phyloP scores from a whole-genome alignment of 768 basidiomycete genomes.

The Roridomyces roridus region DNA sequence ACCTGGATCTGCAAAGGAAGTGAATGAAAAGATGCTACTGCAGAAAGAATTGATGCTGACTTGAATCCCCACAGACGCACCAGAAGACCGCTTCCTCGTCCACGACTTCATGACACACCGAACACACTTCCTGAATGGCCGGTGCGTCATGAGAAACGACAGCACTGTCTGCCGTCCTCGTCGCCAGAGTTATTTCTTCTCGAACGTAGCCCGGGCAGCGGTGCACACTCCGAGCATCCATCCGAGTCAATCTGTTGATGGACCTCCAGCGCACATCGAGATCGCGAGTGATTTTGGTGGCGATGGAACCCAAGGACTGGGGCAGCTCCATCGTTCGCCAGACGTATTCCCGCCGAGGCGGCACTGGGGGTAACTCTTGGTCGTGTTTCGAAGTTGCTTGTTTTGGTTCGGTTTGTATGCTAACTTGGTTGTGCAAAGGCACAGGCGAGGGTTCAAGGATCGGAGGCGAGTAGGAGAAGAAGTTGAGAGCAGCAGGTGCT shows the following conservation, averaged over 20 bases:
- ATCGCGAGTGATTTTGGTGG: neutral
- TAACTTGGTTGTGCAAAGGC: neutral
- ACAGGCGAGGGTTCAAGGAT: neutral
- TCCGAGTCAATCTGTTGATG: neutral
- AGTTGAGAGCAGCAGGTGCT: neutral
- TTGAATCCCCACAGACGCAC: neutral
- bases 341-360: neutral
- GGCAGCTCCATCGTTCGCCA: neutral
- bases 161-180: neutral
- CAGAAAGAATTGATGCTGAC: neutral
- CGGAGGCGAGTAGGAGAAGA: neutral
- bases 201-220: neutral
- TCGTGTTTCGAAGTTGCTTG: no score
- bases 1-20: no score
- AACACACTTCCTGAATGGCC: neutral
- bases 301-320: neutral
- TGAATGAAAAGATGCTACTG: no score
- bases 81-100: neutral
- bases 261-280: neutral
- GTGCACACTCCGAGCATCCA: neutral
- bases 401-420: no score
- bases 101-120: neutral
- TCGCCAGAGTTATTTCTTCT: neutral
- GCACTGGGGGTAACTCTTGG: neutral
- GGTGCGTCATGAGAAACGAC: neutral